Percentiles rank a stretch among this genome's conserved stretches.
These are phyloP conservation scores for Xylaria castorea DNA, from an alignment of 495 filamentous ascomycete genomes.

Conservation along the genomic window DNA sequence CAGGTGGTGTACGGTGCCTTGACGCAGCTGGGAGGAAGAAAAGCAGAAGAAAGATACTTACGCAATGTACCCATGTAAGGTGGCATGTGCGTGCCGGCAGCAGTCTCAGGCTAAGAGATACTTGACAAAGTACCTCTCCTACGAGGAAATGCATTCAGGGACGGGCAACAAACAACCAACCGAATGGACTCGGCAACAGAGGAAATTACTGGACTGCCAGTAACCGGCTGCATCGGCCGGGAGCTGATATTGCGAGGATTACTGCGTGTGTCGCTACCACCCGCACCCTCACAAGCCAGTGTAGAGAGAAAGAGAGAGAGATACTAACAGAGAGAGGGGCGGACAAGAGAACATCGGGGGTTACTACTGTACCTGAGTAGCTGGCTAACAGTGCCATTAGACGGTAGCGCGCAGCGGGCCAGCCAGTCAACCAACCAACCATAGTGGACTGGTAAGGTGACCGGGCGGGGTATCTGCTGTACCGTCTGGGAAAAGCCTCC, in stretches of 20 bases:
- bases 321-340: background rate
- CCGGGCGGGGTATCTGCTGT: constrained; percentile 25
- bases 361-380: constrained; percentile 3
- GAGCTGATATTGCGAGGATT: constrained; percentile 13
- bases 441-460: constrained; percentile 17
- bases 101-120: constrained; percentile 18
- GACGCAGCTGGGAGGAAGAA: background rate
- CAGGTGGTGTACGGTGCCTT: constrained; percentile 2
- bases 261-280: constrained; percentile 13
- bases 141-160: constrained; percentile 12
- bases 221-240: constrained; percentile 18
- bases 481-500: constrained; percentile 25
- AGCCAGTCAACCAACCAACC: constrained; percentile 18
- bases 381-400: constrained; percentile 19
- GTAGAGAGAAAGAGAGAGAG: background rate
- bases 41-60: constrained; percentile 15
- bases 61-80: constrained; percentile 20
- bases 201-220: constrained; percentile 24
- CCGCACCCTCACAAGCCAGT: constrained; percentile 1
- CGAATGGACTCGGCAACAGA: constrained; percentile 7
- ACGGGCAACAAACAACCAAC: constrained; percentile 12
- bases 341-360: background rate
- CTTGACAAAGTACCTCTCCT: constrained; percentile 22
- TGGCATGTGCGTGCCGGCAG: constrained; percentile 22
- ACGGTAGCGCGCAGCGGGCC: constrained; percentile 25